These are phyloP conservation scores for Sclerotinia nivalis DNA, from an alignment of 2,329 filamentous ascomycete genomes.

Conservation along the genomic window DNA sequence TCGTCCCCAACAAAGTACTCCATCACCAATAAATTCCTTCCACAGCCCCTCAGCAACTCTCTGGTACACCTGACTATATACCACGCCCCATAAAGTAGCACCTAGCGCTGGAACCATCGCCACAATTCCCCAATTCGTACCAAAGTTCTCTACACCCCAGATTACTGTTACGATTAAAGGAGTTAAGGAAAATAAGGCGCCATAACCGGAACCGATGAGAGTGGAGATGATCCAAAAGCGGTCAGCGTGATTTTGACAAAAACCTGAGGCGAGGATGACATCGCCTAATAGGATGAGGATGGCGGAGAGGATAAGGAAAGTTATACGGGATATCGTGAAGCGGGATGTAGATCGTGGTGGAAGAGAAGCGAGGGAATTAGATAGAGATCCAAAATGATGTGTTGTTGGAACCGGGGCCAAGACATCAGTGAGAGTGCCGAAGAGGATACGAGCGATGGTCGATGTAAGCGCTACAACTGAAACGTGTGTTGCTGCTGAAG, in stretches of 20 bases:
- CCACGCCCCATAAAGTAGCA: slow-evolving; percentile 82
- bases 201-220: slow-evolving; percentile 86
- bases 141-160: slow-evolving; percentile 98
- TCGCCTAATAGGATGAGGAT: slow-evolving; percentile 74
- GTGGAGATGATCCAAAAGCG: slow-evolving; percentile 86
- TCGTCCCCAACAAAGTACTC: slow-evolving; percentile 75
- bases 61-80: slow-evolving; percentile 85
- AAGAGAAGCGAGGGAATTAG: slow-evolving; percentile 43
- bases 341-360: slow-evolving; percentile 40
- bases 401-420: slow-evolving; percentile 64
- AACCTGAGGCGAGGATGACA: slow-evolving; percentile 73
- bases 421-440: slow-evolving; percentile 84
- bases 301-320: slow-evolving; percentile 75
- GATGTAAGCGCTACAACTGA: slow-evolving; percentile 89
- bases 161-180: slow-evolving; percentile 96
- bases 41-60: slow-evolving; percentile 54
- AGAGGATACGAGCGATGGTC: slow-evolving; percentile 85
- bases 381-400: slow-evolving; percentile 35
- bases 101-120: slow-evolving; percentile 88
- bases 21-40: slow-evolving; percentile 44
- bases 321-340: slow-evolving; percentile 72
- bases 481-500: slow-evolving; percentile 78
- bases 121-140: slow-evolving; percentile 95
- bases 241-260: slow-evolving; percentile 70
- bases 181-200: slow-evolving; percentile 83